Evolutionary conservation across 1,284 basidiomycete species (phyloP).

Genomic region (Ganoderma resinaceum): DNA sequence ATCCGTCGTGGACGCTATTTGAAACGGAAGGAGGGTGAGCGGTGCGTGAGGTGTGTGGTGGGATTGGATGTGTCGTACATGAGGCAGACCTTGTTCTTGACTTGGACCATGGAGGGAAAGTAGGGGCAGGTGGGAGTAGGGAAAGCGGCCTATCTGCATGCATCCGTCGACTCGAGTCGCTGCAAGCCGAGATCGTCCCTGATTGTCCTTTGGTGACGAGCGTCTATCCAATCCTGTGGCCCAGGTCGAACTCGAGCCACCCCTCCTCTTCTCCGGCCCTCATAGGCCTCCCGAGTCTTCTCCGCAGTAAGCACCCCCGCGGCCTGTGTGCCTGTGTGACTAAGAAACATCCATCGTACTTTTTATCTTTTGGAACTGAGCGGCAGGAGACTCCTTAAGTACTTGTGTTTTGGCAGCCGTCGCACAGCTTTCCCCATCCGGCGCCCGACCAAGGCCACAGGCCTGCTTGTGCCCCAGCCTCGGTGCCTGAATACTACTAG

Average conservation of each 20-base stretch:
- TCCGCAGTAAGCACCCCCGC: too few species aligned
- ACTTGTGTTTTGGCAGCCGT: too few species aligned
- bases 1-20: slow-evolving; percentile 89
- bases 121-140: not conserved
- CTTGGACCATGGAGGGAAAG: slow-evolving; percentile 48
- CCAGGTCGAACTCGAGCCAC: not conserved
- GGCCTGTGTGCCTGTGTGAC: too few species aligned
- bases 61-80: slow-evolving; percentile 62
- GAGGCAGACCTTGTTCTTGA: slow-evolving; percentile 90
- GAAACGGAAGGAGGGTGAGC: not conserved
- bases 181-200: not conserved
- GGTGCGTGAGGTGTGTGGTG: not conserved
- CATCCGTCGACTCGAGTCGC: not conserved
- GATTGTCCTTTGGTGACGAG: not conserved
- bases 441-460: too few species aligned
- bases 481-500: not conserved
- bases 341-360: too few species aligned
- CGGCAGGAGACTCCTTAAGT: too few species aligned
- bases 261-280: not conserved
- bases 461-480: not conserved
- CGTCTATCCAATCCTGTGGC: slow-evolving; percentile 3
- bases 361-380: too few species aligned
- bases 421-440: too few species aligned
- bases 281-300: too few species aligned
- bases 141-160: not conserved